Evolutionary conservation across 768 basidiomycete species (phyloP).

Genomic region (Saitozyma podzolica): DNA sequence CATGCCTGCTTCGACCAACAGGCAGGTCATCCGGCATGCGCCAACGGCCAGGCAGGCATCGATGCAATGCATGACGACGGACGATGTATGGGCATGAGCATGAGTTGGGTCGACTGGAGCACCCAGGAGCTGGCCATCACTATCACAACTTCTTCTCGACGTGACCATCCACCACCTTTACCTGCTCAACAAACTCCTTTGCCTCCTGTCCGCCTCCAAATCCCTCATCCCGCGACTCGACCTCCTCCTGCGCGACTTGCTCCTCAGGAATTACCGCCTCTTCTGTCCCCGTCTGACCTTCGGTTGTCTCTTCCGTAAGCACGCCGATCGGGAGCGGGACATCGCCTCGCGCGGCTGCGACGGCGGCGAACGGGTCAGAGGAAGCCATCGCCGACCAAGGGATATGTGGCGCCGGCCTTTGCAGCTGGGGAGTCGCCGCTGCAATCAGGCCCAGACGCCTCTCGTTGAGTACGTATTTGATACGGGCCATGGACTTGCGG

Average conservation of each 20-base stretch:
- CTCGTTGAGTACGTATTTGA: conserved; percentile 89
- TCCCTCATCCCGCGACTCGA: conserved; percentile 39
- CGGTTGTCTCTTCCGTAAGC: conserved; percentile 8
- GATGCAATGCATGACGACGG: too few relatives aligned
- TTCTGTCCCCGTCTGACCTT: conserved; percentile 3
- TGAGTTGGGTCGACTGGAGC: too few relatives aligned
- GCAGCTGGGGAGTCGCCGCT: conserved; percentile 54
- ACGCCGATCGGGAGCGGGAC: conserved; percentile 6
- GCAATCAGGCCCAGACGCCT: conserved; percentile 79
- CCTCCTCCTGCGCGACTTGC: conserved; percentile 30
- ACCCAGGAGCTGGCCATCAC: too few relatives aligned
- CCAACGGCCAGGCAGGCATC: too few relatives aligned
- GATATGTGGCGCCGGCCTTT: conserved; percentile 1
- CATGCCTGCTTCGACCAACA: too few relatives aligned
- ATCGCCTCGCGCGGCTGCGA: conserved; percentile 10
- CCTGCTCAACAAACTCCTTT: conserved; percentile 38
- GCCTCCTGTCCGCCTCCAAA: conserved; percentile 38
- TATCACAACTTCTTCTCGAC: conserved; percentile 9
- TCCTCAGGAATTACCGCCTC: conserved; percentile 19
- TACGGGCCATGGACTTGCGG: conserved; percentile 93
- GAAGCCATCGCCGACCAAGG: conserved; percentile 24
- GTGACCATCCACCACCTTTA: conserved; percentile 18
- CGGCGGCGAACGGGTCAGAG: conserved; percentile 14
- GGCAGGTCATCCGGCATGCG: too few relatives aligned
- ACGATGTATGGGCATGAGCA: too few relatives aligned